These are phyloP conservation scores for Cladorrhinum sp. DNA, from an alignment of 2,329 filamentous ascomycete species.

Conservation along the genomic window DNA sequence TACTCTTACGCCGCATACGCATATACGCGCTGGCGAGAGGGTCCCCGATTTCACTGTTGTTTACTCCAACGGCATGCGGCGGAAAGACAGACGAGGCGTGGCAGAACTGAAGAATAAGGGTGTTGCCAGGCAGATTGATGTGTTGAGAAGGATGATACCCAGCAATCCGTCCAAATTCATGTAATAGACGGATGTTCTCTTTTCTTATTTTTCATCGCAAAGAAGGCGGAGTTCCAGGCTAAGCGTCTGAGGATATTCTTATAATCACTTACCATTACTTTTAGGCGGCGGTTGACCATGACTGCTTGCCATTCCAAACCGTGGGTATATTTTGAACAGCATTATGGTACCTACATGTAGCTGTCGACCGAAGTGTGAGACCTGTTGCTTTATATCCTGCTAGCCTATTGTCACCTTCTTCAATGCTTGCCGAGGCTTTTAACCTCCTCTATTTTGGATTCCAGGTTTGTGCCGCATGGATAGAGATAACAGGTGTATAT, in stretches of 20 bases:
- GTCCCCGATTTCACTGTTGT: constrained; percentile 68
- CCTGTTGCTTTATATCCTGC: too few species aligned
- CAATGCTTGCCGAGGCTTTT: too few species aligned
- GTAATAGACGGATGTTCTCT: constrained; percentile 25
- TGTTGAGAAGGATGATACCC: constrained; percentile 63
- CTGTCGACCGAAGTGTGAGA: too few species aligned
- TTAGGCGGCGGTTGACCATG: too few species aligned
- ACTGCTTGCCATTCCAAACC: too few species aligned
- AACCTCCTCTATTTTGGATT: too few species aligned
- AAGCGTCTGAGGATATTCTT: not conserved
- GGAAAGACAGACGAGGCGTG: constrained; percentile 58
- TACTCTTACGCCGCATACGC: constrained; percentile 64
- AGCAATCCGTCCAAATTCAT: constrained; percentile 56
- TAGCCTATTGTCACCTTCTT: too few species aligned
- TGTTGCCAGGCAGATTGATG: constrained; percentile 65
- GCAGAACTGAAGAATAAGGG: constrained; percentile 62
- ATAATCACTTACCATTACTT: too few species aligned
- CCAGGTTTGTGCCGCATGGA: too few species aligned
- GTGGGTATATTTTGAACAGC: too few species aligned
- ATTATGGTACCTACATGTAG: too few species aligned
- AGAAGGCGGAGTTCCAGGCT: not conserved
- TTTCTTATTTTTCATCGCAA: not conserved
- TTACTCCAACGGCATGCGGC: constrained; percentile 60
- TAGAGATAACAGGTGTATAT: too few species aligned
- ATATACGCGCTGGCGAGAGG: constrained; percentile 54